Conservation (phyloP, 1,284 basidiomycete species). For the Chondrostereum purpureum region DNA sequence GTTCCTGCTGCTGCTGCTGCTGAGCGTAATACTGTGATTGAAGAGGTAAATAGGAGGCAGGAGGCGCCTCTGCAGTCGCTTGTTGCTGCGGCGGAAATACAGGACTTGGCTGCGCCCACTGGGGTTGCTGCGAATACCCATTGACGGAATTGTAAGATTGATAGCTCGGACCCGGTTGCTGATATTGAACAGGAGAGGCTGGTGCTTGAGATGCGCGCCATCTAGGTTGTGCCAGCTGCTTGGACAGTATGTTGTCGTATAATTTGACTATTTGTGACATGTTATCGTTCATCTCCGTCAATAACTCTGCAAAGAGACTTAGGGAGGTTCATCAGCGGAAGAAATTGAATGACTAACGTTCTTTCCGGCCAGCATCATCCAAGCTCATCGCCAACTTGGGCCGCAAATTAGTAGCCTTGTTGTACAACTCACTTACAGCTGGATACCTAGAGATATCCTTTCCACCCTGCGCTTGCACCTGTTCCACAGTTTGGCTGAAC, state of each 20-base stretch:
- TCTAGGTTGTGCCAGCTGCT: slow-evolving; percentile 69
- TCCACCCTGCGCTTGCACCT: slow-evolving; percentile 74
- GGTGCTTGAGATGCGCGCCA: slow-evolving; percentile 42
- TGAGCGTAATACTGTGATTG: slow-evolving; percentile 1
- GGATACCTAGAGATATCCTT: slow-evolving; percentile 75
- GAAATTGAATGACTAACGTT: slow-evolving; percentile 47
- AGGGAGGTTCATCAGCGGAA: slow-evolving; percentile 6
- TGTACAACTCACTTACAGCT: slow-evolving; percentile 76
- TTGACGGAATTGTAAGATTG: slow-evolving; percentile 19
- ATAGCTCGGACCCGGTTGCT: slow-evolving; percentile 18
- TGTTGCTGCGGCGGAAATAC: slow-evolving; percentile 5
- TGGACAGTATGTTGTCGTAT: slow-evolving; percentile 83
- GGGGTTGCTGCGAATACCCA: slow-evolving; percentile 23
- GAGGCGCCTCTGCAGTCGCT: slow-evolving; percentile 3
- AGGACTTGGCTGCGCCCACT: slow-evolving; percentile 20
- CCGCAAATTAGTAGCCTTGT: slow-evolving; percentile 75
- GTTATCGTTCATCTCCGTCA: slow-evolving; percentile 92
- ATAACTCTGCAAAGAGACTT: slow-evolving; percentile 49
- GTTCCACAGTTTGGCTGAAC: slow-evolving; percentile 85
- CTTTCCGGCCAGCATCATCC: slow-evolving; percentile 84
- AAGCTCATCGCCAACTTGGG: slow-evolving; percentile 82
- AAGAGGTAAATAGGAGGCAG: slow-evolving; percentile 11
- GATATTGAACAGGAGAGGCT: slow-evolving; percentile 25
- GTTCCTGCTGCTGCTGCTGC: slow-evolving; percentile 4
- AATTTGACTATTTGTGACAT: slow-evolving; percentile 86